Base-by-base conservation (phyloP, 345 rosid genomes). In the Hibiscus syriacus region DNA sequence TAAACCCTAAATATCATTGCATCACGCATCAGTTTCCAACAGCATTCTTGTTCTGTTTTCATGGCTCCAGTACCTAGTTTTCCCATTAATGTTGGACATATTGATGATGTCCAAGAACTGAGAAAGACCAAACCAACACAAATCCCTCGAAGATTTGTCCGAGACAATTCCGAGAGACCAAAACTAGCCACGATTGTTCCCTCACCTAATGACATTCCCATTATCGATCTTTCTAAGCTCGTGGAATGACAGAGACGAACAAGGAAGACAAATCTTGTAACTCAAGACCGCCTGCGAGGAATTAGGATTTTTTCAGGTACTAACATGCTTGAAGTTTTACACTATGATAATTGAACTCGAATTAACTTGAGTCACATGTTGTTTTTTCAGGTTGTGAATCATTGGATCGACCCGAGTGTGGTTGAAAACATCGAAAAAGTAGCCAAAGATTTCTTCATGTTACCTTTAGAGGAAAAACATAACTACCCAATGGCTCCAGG, bases 221-320 rank as follows among this genome's bases (percentile, higher is more conserved):
- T 82, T 39, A 81, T 90, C 75, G 84, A 90, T 79, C 78, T 90
- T 70, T 86, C 86, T 23, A 85, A 74, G 72, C 87, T 92, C 72
- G 49, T 72, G 55, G 57, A 83, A 77, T 20, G 39, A 56, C 68
- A 68, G 55, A 19, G 78, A 80, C 68, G 83, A 77, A 20, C 70
- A 55, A 60, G 13, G 66, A 41, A 55, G 22, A 43, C 91, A 84
- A 75, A 74, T 81, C 60, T 58, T 73, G 54, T 66, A 78, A 65
- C 87, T 92, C 45, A 76, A 77, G 22, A 78, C 77, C 69, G 98
- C 97, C 68, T 88, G 93, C 78, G 76, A 87, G 70, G 90, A 88
- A 29, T 92, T 97, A 97, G 96, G 98, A 29, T 90, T 92, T 76
- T 92, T 92, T 66, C 97, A 92, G 97, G 98, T 90, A 13, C 3